Conservation (phyloP, 164 flowering plant species). For the Chloranthus sessilifolius region DNA sequence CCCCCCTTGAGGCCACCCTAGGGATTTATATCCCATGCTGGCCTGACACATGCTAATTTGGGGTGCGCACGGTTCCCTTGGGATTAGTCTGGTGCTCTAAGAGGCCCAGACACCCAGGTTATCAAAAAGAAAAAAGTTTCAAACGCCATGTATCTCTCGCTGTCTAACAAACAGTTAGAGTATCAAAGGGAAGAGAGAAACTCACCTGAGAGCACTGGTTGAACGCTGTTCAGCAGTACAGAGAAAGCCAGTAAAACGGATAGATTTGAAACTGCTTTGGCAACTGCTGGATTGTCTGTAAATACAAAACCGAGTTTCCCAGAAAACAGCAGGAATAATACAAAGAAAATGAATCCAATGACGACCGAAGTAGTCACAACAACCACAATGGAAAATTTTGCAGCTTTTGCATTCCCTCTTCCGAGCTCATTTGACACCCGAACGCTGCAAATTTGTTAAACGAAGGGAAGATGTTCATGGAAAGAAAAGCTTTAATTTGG, state of each 20-base stretch:
- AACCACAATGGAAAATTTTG: conserved; percentile 32
- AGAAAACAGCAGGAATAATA: conserved; percentile 20
- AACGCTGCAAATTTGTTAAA: conserved; percentile 23
- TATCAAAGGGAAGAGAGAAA: background rate
- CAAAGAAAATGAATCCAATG: conserved; percentile 22
- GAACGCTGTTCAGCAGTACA: conserved; percentile 42
- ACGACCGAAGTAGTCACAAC: conserved; percentile 15
- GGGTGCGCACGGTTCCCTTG: too few species aligned
- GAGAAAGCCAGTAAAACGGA: conserved; percentile 37
- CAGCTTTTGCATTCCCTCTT: conserved; percentile 38
- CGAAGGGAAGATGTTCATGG: background rate
- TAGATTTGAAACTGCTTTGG: conserved; percentile 24
- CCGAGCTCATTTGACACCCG: conserved; percentile 54
- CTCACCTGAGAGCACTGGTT: conserved; percentile 42
- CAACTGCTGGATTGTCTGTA: conserved; percentile 25
- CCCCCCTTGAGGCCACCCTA: too few species aligned
- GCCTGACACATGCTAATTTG: too few species aligned
- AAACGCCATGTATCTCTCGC: too few species aligned
- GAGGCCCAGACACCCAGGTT: too few species aligned
- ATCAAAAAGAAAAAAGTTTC: too few species aligned
- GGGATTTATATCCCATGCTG: too few species aligned
- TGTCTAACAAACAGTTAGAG: background rate
- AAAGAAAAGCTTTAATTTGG: background rate
- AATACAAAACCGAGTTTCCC: conserved; percentile 31
- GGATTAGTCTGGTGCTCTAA: too few species aligned